These are phyloP conservation scores for Botrytis medusae DNA, from an alignment of 2,329 filamentous ascomycete species.

Conservation along the genomic window DNA sequence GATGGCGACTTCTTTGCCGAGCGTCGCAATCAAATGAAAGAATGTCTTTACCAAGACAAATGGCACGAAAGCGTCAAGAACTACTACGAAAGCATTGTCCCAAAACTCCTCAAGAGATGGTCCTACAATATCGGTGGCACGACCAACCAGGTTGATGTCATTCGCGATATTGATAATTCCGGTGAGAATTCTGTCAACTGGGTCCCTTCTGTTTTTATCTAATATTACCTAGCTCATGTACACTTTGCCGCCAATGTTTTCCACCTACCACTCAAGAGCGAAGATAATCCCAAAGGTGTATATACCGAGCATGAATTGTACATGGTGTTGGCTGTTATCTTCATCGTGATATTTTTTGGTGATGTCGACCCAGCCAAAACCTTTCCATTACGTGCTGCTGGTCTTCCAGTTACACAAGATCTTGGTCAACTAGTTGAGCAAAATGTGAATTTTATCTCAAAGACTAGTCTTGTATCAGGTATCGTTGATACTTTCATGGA, in stretches of 20 bases:
- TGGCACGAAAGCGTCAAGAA: slow-evolving; percentile 62
- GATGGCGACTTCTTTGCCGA: slow-evolving; percentile 50
- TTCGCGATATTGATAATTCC: slow-evolving; percentile 57
- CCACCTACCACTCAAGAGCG: slow-evolving; percentile 53
- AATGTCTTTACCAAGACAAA: slow-evolving; percentile 58
- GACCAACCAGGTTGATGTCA: slow-evolving; percentile 57
- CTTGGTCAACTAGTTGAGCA: slow-evolving; percentile 61
- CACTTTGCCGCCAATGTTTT: slow-evolving; percentile 54
- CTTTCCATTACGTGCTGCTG: slow-evolving; percentile 57
- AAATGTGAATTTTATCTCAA: slow-evolving; percentile 54
- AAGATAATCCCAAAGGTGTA: slow-evolving; percentile 49
- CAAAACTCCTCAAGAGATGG: slow-evolving; percentile 47
- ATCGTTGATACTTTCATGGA: slow-evolving; percentile 46
- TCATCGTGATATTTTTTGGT: slow-evolving; percentile 65
- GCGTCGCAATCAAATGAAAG: slow-evolving; percentile 54
- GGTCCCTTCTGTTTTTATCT: slow-evolving; percentile 45
- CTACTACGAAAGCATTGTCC: slow-evolving; percentile 63
- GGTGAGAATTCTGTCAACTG: slow-evolving; percentile 41
- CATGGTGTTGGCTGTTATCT: slow-evolving; percentile 46
- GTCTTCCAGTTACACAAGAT: slow-evolving; percentile 61
- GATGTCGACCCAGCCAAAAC: slow-evolving; percentile 63
- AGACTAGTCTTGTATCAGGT: slow-evolving; percentile 22
- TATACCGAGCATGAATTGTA: slow-evolving; percentile 51
- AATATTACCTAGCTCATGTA: slow-evolving; percentile 42
- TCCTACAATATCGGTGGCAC: slow-evolving; percentile 28